phyloP scores from a whole-genome alignment of 106 monocot species.

The Dendrobium nobile region DNA sequence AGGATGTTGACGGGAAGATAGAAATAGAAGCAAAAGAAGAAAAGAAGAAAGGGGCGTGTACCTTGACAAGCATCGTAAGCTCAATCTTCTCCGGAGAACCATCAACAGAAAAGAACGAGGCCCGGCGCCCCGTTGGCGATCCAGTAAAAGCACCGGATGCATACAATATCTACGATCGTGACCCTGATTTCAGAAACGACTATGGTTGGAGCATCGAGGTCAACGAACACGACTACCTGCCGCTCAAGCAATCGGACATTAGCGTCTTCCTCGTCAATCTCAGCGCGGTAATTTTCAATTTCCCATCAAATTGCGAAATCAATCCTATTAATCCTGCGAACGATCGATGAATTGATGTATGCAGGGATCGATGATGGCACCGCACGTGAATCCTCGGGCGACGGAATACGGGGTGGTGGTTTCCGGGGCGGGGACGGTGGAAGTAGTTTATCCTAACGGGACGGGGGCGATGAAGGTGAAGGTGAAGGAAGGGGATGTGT shows the following conservation, averaged over 20 bases:
- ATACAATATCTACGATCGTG: constrained; percentile 61
- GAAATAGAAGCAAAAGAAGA: not conserved
- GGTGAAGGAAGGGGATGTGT: constrained; percentile 65
- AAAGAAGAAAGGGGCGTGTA: constrained; percentile 13
- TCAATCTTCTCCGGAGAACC: constrained; percentile 22
- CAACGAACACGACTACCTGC: constrained; percentile 49
- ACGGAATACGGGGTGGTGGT: constrained; percentile 79
- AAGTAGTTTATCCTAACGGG: constrained; percentile 83
- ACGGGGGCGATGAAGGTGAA: constrained; percentile 65
- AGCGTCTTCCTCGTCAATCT: constrained; percentile 73
- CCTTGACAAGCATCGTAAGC: constrained; percentile 37
- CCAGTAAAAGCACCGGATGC: constrained; percentile 39
- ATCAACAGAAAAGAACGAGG: not conserved
- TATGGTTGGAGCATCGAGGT: constrained; percentile 66
- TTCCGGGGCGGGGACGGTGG: constrained; percentile 42
- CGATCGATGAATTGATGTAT: not conserved
- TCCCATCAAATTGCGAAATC: not conserved
- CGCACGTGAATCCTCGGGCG: constrained; percentile 75
- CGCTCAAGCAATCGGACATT: constrained; percentile 50
- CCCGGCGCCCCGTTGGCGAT: not conserved
- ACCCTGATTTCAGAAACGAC: constrained; percentile 52
- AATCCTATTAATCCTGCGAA: not conserved
- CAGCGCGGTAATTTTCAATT: constrained; percentile 30
- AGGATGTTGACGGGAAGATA: not conserved
- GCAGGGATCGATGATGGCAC: constrained; percentile 87